A percentile compares a stretch with the other conserved stretches of the same genome.
Conservation (phyloP, 805 yeast species). For the Suhomyces xylopsoci region DNA sequence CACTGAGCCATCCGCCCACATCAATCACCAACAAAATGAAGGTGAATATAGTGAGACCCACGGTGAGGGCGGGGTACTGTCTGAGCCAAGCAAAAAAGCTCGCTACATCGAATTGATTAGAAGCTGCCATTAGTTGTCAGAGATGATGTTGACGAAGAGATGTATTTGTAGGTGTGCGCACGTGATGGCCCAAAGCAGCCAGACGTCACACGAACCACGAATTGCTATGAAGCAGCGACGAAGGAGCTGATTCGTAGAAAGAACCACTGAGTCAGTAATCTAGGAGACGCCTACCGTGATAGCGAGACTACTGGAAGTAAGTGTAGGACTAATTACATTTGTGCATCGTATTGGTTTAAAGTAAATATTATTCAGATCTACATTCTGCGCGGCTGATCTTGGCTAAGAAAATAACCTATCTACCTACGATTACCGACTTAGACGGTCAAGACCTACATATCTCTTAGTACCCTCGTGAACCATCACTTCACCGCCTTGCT, state of each 20-base stretch:
- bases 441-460: background rate
- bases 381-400: background rate
- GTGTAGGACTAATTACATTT: no score
- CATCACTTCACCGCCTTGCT: no score
- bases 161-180: background rate
- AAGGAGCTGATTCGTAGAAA: no score
- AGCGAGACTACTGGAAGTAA: no score
- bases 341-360: background rate
- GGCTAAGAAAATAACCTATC: background rate
- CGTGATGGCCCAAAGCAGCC: background rate
- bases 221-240: no score
- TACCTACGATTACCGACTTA: background rate
- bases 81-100: slow-evolving; percentile 6
- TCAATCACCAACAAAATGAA: slow-evolving; percentile 40
- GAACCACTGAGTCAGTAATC: background rate
- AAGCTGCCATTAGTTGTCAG: background rate
- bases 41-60: slow-evolving; percentile 59
- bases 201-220: background rate
- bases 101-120: slow-evolving; percentile 1
- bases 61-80: slow-evolving; percentile 55
- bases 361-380: background rate
- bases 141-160: background rate
- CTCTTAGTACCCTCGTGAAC: no score
- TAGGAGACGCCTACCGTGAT: no score
- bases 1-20: slow-evolving; percentile 26